These are phyloP conservation scores for Juglanconis juglandina DNA, from an alignment of 2,329 filamentous ascomycete genomes.

Conservation along the genomic window DNA sequence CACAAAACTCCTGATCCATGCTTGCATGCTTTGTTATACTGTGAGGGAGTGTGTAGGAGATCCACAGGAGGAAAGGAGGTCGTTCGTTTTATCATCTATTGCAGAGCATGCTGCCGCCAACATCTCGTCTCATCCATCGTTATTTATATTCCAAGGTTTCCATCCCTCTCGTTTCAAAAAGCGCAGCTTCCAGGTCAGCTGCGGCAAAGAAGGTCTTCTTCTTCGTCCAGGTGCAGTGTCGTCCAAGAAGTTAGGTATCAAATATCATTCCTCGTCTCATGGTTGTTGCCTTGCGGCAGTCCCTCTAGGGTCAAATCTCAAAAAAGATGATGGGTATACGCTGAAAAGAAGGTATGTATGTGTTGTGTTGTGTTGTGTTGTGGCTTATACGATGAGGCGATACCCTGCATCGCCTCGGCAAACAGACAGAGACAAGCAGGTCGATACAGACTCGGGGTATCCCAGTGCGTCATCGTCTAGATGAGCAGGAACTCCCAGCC, in stretches of 20 bases:
- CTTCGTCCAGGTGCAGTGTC: slow-evolving; percentile 13
- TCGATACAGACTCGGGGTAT: slow-evolving; percentile 16
- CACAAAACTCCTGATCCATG: slow-evolving; percentile 12
- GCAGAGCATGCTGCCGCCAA: neutral
- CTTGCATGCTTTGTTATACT: neutral
- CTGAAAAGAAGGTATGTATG: slow-evolving; percentile 8
- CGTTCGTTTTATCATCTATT: slow-evolving; percentile 11
- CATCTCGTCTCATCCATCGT: neutral
- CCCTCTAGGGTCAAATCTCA: slow-evolving; percentile 14
- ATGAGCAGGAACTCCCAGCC: slow-evolving; percentile 92
- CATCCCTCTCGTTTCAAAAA: slow-evolving; percentile 2
- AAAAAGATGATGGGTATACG: slow-evolving; percentile 27
- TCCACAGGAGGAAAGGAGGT: neutral
- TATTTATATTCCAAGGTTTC: neutral
- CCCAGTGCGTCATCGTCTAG: slow-evolving; percentile 36
- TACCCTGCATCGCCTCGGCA: neutral
- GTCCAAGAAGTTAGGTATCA: slow-evolving; percentile 19
- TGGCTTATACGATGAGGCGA: neutral
- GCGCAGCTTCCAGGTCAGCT: slow-evolving; percentile 19
- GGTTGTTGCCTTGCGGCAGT: slow-evolving; percentile 17
- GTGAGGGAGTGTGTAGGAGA: neutral
- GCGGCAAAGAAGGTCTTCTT: slow-evolving; percentile 5
- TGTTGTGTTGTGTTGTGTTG: neutral
- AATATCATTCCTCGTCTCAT: slow-evolving; percentile 10
- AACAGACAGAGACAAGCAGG: slow-evolving; percentile 16